Evolutionary conservation across 371 early-diverging fungal species (phyloP).

Genomic region (Mortierella sp.): DNA sequence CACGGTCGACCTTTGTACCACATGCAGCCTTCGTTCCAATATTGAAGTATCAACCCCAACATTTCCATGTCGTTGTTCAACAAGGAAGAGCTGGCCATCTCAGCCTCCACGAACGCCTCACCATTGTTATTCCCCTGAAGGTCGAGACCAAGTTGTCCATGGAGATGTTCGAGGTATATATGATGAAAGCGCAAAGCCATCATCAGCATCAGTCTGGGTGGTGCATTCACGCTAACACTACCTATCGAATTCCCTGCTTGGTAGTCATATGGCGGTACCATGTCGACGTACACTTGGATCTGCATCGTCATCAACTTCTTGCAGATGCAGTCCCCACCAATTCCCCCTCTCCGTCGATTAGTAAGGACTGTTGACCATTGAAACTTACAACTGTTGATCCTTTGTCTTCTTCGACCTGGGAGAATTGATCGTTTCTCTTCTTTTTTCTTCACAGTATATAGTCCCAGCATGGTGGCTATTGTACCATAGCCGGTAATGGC

Average conservation of each 20-base stretch:
- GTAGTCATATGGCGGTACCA: conserved; percentile 89
- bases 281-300: conserved; percentile 94
- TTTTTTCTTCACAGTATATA: no score
- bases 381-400: no score
- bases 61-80: not conserved
- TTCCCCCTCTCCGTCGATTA: conserved; percentile 87
- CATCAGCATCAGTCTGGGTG: not conserved
- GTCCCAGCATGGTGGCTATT: no score
- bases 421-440: no score
- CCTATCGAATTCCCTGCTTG: not conserved
- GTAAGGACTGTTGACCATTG: no score
- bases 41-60: not conserved
- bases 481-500: no score
- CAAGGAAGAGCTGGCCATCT: conserved; percentile 15
- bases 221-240: conserved; percentile 1
- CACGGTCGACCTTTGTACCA: conserved; percentile 31
- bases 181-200: not conserved
- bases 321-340: conserved; percentile 89
- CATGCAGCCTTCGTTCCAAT: conserved; percentile 41
- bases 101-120: conserved; percentile 40
- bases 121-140: conserved; percentile 44
- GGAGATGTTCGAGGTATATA: conserved; percentile 54
- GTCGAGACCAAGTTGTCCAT: conserved; percentile 45
- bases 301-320: conserved; percentile 90
- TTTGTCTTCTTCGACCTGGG: no score